phyloP scores from a whole-genome alignment of 83 land plant genomes.

The Picea mariana region DNA sequence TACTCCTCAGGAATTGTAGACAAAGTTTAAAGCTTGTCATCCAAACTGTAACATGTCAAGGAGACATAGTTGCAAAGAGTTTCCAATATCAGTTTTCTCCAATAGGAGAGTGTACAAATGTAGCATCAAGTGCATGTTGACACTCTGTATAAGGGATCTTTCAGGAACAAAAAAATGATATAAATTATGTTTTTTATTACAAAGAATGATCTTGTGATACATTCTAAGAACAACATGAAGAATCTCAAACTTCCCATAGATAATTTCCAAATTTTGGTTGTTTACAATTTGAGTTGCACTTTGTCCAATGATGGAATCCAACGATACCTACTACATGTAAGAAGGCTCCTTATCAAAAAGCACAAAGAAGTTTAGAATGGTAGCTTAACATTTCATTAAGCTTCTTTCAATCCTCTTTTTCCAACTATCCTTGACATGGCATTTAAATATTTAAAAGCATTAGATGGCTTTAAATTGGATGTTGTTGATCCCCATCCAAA shows the following conservation, averaged over 20 bases:
- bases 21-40: too few relatives aligned
- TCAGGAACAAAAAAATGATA: constrained; percentile 93
- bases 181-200: constrained; percentile 64
- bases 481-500: constrained; percentile 72
- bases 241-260: constrained; percentile 87
- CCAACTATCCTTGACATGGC: constrained; percentile 37
- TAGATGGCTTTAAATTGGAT: constrained; percentile 21
- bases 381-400: constrained; percentile 81
- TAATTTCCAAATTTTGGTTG: constrained; percentile 54
- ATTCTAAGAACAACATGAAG: constrained; percentile 61
- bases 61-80: constrained; percentile 73
- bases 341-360: constrained; percentile 59
- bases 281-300: constrained; percentile 74
- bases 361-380: constrained; percentile 51
- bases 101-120: constrained; percentile 74
- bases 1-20: too few relatives aligned
- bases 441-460: constrained; percentile 21
- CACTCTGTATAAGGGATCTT: constrained; percentile 84
- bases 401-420: constrained; percentile 94
- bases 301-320: constrained; percentile 69
- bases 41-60: too few relatives aligned
- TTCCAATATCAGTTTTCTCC: constrained; percentile 90
- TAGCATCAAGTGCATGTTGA: constrained; percentile 71
- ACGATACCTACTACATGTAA: constrained; percentile 57
- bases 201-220: constrained; percentile 64